These are phyloP conservation scores for Mycena pura DNA, from an alignment of 768 basidiomycete species.

Conservation along the genomic window DNA sequence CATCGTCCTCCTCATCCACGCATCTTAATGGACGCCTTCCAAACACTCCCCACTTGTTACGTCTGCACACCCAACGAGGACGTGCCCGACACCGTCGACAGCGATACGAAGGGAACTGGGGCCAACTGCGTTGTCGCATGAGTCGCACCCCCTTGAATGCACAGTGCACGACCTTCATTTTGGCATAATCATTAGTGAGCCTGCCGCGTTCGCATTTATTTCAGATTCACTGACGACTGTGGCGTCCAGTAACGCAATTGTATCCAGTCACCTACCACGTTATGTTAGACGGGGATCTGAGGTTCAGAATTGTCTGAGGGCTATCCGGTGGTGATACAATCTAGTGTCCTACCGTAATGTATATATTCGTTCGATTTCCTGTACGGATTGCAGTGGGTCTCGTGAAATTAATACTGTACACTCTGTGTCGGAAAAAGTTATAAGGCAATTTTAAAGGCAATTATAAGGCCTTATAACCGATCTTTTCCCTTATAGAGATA, in stretches of 20 bases:
- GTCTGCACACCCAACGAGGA: conserved; percentile 10
- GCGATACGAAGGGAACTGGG: conserved; percentile 17
- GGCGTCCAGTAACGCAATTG: conserved; percentile 10
- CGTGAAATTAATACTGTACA: conserved; percentile 14
- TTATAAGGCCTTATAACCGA: no score
- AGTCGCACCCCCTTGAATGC: not conserved
- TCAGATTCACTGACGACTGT: not conserved
- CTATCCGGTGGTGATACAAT: no score
- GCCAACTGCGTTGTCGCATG: conserved; percentile 22
- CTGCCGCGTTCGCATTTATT: not conserved
- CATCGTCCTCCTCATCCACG: not conserved
- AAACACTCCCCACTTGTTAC: conserved; percentile 12
- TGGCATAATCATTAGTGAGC: conserved; percentile 13
- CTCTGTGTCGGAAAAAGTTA: not conserved
- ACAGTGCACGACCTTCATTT: no score
- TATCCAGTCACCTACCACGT: conserved; percentile 11
- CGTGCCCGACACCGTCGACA: conserved; percentile 18
- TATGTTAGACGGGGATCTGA: conserved; percentile 15
- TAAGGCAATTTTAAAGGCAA: not conserved
- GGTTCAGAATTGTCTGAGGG: no score
- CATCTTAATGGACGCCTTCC: conserved; percentile 23
- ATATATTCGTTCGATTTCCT: conserved; percentile 23
- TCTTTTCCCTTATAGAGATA: no score
- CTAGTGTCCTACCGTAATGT: conserved; percentile 16
- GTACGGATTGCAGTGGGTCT: not conserved